Evolutionary conservation across 2,329 filamentous ascomycete species (phyloP), one percentile per base, ranked within the genome.

Genomic region (Clarireedia sp.): DNA sequence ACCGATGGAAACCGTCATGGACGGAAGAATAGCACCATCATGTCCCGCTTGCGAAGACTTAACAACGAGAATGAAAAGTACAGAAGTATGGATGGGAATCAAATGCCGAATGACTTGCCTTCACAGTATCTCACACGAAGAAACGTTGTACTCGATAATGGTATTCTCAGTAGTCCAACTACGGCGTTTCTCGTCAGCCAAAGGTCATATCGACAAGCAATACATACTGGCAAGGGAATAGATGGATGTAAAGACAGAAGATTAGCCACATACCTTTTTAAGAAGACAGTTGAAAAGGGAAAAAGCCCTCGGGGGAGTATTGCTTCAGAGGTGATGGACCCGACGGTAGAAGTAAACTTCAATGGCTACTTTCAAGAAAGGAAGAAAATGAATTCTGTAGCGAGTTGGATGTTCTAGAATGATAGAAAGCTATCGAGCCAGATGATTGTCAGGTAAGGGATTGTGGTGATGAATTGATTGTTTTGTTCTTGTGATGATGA

Each of bases 351-450:
- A 23, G 33, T 43, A 48, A 55, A 51, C 48, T 51, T 40, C 44
- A 55, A 38, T 51, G 43, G 48, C 47, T 60, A 55, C 57, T 50
- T 57, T 57, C 51, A 58, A 50, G 47, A 54, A 54, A 57, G 60
- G 59, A 61, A 57, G 48, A 48, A 45, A 56, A 62, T 57, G 54
- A 58, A 54, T 54, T 57, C 59, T 59, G 61, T 64, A 68, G 67
- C 64, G 66, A 68, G 62, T 63, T 63, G 57, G 58, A 56, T 57
- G 49, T 61, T 67, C 62, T 68, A 63, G 62, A 67, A 66, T 48
- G 67, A 68, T 69, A 68, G 64, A 60, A 61, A 68, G 67, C 66
- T 68, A 68, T 67, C 67, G 59, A 67, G 67, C 67, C 65, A 68
- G 65, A 67, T 65, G 60, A 55, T 56, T 53, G 51, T 58, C 58